Base-by-base conservation (phyloP, 306 rosid species). In the Vigna unguiculata region DNA sequence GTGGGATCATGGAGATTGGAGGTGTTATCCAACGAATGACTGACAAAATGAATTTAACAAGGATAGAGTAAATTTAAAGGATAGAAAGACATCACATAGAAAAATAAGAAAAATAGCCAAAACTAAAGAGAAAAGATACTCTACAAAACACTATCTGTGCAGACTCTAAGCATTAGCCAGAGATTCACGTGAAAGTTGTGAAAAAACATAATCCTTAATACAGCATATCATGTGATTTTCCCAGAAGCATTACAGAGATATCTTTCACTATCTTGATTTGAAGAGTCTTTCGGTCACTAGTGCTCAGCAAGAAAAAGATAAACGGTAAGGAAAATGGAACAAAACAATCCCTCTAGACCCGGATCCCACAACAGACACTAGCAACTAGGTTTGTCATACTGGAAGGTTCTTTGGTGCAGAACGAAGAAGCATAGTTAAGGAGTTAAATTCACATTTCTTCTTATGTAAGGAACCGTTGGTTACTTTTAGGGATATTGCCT, bases 91-190 rank as follows among this genome's bases (percentile, higher is more conserved):
- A 19, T 1, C 12, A 1, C 13, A 52, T 5, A 13, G 19, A 25
- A 47, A 28, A 48, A 49, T 10, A 51, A 51, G 34, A 69, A 69
- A 69, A 69, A 69, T 22, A 46, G 45, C 12, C 60, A 69, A 48
- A 9, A 28, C n/a, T 69, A 20, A 48, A 47, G 16, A 9, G 2
- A 69, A 9, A 19, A 69, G 60, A 34, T 48, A 28, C 16, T 48
- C 52, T 24, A 9, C 47, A 47, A 47, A 47, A 3, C 38, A 48
- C 40, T 15, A 24, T 46, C 24, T 46, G 43, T 24, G 41, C 17
- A 69, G 60, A 53, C 30, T n/a, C 16, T 17, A 69, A 43, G 38
- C 17, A 11, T 28, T 32, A 4, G 8, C 74, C 13, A 9, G 20
- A 32, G 25, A 47, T 25, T 9, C 45, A n/a, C 48, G n/a, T 4